Base-by-base conservation (phyloP, 208 protist species). In the Trichomonas vaginalis region DNA sequence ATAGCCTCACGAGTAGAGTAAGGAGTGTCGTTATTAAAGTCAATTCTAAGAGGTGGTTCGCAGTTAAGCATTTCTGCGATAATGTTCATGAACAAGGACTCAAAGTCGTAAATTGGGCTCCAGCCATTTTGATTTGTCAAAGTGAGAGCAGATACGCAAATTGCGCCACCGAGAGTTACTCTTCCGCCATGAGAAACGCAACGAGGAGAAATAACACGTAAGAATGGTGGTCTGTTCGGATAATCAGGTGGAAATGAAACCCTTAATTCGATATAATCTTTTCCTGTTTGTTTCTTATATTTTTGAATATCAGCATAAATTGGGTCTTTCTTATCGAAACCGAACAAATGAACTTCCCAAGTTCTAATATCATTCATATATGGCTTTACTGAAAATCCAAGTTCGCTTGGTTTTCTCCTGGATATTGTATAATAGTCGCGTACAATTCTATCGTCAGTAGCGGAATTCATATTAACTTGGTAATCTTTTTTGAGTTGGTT, bases 231-330 rank as follows among this genome's bases (percentile, higher is more conserved):
- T 8, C 14, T 45, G 14, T 51, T 45, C 39, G 96, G 96, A 95
- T 96, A 96, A 27, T 96, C 88, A 15, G 83, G 48, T 17, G 95
- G 95, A 17, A 96, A 96, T 37, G 48, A 45, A 42, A 96, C 88
- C 2, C 35, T 56, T 12, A 96, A 4, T 32, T 95, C 61, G 23
- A 96, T 12, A 32, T 92, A 92, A 32, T 92, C 27, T 92, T 45
- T 48, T 17, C 45, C 45, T 92, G 86, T 56, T 23, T 32, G 0
- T 56, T 92, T 48, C 56, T 92, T 8, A 39, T 92, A 92, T 92
- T 51, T 92, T 35, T 51, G 8, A 2, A 92, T 51, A 92, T 92
- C 86, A 17, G 23, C 0, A 14, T 40, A 35, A 42, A 92, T 92
- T 39, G 40, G 45, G n/a, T 42, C 27, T 92, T 39, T 39, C n/a